These are phyloP conservation scores for Sporothrix pallida DNA, from an alignment of 2,329 filamentous ascomycete species.

Conservation along the genomic window DNA sequence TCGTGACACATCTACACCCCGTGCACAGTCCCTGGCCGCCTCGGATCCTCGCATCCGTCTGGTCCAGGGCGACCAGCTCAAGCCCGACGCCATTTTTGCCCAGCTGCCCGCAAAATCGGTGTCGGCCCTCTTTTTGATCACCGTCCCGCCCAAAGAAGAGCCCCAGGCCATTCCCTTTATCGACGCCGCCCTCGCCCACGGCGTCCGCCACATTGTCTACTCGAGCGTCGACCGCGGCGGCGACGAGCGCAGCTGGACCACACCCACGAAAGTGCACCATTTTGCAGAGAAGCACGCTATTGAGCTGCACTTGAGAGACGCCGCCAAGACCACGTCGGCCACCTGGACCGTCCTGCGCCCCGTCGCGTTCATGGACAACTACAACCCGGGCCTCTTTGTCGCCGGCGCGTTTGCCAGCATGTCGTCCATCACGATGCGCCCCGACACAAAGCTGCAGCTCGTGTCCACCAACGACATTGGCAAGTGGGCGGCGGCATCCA, in stretches of 20 bases:
- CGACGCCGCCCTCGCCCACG: constrained; percentile 44
- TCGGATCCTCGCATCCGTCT: constrained; percentile 43
- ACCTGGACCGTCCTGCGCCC: constrained; percentile 51
- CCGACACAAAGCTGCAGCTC: constrained; percentile 46
- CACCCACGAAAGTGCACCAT: constrained; percentile 42
- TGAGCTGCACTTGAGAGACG: constrained; percentile 61
- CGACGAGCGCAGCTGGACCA: constrained; percentile 41
- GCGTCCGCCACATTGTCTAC: constrained; percentile 45
- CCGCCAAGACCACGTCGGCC: constrained; percentile 22
- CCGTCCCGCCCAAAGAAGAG: constrained; percentile 45
- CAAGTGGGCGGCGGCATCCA: constrained; percentile 45
- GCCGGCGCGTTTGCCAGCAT: constrained; percentile 44
- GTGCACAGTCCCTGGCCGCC: constrained; percentile 48
- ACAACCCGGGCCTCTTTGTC: constrained; percentile 45
- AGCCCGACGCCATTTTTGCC: constrained; percentile 46
- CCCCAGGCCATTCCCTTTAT: constrained; percentile 47
- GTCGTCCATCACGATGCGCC: constrained; percentile 41
- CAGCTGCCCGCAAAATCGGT: constrained; percentile 43
- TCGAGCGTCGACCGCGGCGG: constrained; percentile 44
- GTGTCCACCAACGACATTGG: constrained; percentile 50
- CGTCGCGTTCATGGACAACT: constrained; percentile 51
- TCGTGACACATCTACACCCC: constrained; percentile 39
- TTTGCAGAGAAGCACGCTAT: constrained; percentile 60
- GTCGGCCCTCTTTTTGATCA: constrained; percentile 46
- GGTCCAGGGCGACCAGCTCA: constrained; percentile 45